Percentiles rank a stretch among this genome's conserved stretches.
Conservation (phyloP, 2,329 filamentous ascomycete species). For the Penicillium polonicum region DNA sequence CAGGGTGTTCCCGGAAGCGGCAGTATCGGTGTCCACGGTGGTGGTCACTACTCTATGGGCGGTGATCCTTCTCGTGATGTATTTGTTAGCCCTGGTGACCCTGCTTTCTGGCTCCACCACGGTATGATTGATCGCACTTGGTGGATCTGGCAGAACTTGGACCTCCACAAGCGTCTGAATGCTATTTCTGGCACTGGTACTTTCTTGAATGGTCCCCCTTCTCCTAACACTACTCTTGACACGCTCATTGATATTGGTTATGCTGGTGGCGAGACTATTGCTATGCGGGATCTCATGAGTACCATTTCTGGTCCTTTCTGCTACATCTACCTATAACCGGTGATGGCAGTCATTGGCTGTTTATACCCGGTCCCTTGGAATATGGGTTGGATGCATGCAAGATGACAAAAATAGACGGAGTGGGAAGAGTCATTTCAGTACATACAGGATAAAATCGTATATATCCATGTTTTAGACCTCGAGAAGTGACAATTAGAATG, state of each 20-base stretch:
- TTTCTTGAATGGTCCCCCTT: slow-evolving; percentile 45
- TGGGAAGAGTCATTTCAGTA: neutral
- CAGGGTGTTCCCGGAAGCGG: slow-evolving; percentile 39
- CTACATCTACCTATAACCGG: slow-evolving; percentile 43
- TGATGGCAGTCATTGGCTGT: neutral
- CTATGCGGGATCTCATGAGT: slow-evolving; percentile 42
- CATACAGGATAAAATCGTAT: neutral
- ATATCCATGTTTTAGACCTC: neutral
- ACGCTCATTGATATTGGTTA: slow-evolving; percentile 43
- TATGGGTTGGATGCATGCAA: neutral
- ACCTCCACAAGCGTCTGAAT: slow-evolving; percentile 36
- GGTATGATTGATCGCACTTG: slow-evolving; percentile 50
- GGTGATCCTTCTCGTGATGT: slow-evolving; percentile 50
- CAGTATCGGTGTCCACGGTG: slow-evolving; percentile 45
- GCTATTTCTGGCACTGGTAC: slow-evolving; percentile 48
- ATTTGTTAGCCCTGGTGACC: slow-evolving; percentile 48
- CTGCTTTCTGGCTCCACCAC: slow-evolving; percentile 51
- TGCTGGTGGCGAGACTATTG: slow-evolving; percentile 34
- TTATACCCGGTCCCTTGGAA: neutral
- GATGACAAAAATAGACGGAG: neutral
- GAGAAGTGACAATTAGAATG: neutral
- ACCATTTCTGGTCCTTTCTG: slow-evolving; percentile 49
- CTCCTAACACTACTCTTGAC: slow-evolving; percentile 47
- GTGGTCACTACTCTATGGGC: slow-evolving; percentile 49
- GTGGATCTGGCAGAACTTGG: slow-evolving; percentile 53